Evolutionary conservation across 192 early-diverging fungal genomes (phyloP).

Genomic region (Phycomyces nitens): DNA sequence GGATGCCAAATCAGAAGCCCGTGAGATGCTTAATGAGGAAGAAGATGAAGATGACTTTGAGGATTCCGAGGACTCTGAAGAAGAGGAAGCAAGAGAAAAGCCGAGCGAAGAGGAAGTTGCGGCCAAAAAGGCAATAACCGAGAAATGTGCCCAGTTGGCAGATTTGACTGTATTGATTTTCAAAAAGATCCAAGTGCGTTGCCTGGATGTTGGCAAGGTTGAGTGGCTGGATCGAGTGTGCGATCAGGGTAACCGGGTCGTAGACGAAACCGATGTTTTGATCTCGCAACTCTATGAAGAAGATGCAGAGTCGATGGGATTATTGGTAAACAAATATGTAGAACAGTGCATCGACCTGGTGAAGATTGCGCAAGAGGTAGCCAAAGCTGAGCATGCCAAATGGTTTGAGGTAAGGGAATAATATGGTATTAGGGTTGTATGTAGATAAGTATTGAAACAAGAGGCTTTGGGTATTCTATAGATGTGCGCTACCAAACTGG

Average conservation of each 20-base stretch:
- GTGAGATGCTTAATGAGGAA: conserved; percentile 18
- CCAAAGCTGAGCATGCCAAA: conserved; percentile 16
- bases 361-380: conserved; percentile 11
- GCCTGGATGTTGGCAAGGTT: not conserved
- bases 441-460: no score
- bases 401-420: conserved; percentile 21
- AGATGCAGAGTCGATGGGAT: conserved; percentile 18
- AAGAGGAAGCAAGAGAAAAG: conserved; percentile 13
- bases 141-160: conserved; percentile 12
- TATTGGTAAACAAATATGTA: conserved; percentile 12
- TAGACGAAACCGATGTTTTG: conserved; percentile 28
- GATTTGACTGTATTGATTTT: conserved; percentile 20
- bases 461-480: not conserved
- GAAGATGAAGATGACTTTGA: conserved; percentile 13
- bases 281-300: conserved; percentile 27
- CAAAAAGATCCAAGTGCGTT: conserved; percentile 26
- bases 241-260: conserved; percentile 1
- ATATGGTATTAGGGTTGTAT: no score
- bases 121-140: conserved; percentile 4
- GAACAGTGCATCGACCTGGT: conserved; percentile 7
- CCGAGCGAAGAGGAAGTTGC: conserved; percentile 13
- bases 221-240: conserved; percentile 10
- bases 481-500: not conserved
- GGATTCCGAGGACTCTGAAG: conserved; percentile 14
- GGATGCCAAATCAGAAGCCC: conserved; percentile 25